These are phyloP conservation scores for Entomortierella beljakovae DNA, from an alignment of 192 early-diverging fungal species.

Conservation along the genomic window DNA sequence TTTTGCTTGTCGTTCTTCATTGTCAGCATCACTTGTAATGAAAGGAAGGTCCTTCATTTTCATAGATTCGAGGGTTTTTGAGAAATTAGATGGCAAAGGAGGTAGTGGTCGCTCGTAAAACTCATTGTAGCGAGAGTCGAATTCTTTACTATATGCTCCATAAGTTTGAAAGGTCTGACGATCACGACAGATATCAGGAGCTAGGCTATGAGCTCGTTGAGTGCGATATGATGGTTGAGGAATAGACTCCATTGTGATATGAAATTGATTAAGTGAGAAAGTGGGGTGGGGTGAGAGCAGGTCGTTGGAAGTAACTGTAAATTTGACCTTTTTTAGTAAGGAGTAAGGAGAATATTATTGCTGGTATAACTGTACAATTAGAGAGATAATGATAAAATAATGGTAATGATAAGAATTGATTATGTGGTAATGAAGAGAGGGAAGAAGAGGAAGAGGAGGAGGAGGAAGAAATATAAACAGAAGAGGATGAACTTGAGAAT, in stretches of 20 bases:
- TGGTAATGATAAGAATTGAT: background rate
- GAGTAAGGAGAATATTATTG: background rate
- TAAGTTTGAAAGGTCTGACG: background rate
- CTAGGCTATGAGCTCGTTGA: slow-evolving; percentile 35
- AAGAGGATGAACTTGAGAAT: background rate
- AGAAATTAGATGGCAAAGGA: background rate
- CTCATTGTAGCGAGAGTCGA: background rate
- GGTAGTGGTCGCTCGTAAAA: too few relatives aligned
- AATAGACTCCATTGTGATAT: background rate
- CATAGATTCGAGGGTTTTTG: background rate
- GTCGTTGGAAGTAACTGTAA: background rate
- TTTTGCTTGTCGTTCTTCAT: slow-evolving; percentile 25
- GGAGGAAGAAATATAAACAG: background rate
- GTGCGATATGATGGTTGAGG: slow-evolving; percentile 11
- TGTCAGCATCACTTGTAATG: slow-evolving; percentile 11
- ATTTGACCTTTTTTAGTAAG: background rate
- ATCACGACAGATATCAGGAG: slow-evolving; percentile 14
- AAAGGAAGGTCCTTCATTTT: too few relatives aligned
- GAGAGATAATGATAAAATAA: background rate
- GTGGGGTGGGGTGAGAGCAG: background rate
- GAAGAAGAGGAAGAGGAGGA: background rate
- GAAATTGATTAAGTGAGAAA: background rate
- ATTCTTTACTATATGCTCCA: background rate
- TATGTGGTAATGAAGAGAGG: background rate
- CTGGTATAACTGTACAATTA: background rate